These are phyloP conservation scores for Trametes coccinea DNA, from an alignment of 768 basidiomycete genomes.

Conservation along the genomic window DNA sequence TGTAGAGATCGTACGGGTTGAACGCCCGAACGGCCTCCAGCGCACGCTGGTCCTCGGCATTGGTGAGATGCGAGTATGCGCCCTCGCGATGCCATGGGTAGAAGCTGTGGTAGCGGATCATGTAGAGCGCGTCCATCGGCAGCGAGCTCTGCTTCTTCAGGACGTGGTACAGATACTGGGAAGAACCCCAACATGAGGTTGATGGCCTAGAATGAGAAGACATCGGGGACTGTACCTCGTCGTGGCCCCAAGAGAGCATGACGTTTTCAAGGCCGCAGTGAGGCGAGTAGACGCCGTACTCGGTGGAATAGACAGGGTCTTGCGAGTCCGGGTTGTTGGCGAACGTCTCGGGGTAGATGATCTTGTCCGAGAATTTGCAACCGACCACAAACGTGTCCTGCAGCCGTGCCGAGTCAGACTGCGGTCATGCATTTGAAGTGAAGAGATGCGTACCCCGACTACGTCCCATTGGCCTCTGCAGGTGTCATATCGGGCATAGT, in stretches of 20 bases:
- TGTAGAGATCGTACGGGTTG: constrained; percentile 95
- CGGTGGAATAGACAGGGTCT: constrained; percentile 67
- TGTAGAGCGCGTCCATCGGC: constrained; percentile 79
- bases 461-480: constrained; percentile 87
- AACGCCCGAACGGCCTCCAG: constrained; percentile 80
- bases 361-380: constrained; percentile 82
- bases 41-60: constrained; percentile 62
- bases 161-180: constrained; percentile 80
- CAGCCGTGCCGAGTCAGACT: neutral
- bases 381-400: constrained; percentile 81
- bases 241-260: constrained; percentile 90
- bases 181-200: neutral
- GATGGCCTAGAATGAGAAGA: constrained; percentile 11
- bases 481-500: constrained; percentile 6
- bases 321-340: constrained; percentile 65
- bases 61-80: constrained; percentile 79
- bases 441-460: constrained; percentile 62
- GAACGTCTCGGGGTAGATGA: constrained; percentile 80
- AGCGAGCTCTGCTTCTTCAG: constrained; percentile 80
- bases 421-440: neutral
- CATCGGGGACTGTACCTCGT: constrained; percentile 57
- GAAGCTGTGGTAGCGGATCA: constrained; percentile 95
- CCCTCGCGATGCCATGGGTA: constrained; percentile 94
- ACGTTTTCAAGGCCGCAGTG: constrained; percentile 84
- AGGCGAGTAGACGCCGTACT: constrained; percentile 74